Conservation (phyloP, 2,329 filamentous ascomycete genomes). For the Ophiocordyceps camponoti-floridani region DNA sequence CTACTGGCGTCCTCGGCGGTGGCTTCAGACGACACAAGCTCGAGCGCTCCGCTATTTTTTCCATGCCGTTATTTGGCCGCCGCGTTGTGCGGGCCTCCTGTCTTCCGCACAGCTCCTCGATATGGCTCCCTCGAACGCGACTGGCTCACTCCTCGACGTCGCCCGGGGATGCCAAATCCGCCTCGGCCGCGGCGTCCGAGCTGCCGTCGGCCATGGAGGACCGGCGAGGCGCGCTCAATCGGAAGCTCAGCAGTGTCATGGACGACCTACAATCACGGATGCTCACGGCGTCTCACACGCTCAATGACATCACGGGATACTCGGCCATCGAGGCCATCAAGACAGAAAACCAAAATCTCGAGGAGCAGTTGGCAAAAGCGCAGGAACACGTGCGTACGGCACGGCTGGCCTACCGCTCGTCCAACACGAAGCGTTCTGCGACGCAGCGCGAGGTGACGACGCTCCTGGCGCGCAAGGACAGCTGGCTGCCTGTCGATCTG, state of each 20-base stretch:
- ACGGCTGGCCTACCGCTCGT: conserved; percentile 63
- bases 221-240: conserved; percentile 14
- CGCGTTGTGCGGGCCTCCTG: conserved; percentile 9
- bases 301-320: conserved; percentile 93
- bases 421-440: conserved; percentile 64
- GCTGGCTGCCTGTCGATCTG: conserved; percentile 71
- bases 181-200: conserved; percentile 3
- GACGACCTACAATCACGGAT: conserved; percentile 76
- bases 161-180: conserved; percentile 1
- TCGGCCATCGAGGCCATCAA: conserved; percentile 79
- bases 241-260: conserved; percentile 41
- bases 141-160: conserved; percentile 1
- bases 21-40: conserved; percentile 1
- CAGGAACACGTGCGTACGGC: conserved; percentile 51
- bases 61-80: conserved; percentile 18
- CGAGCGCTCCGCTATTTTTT: conserved; percentile 1
- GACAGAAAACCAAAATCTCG: conserved; percentile 52
- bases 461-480: conserved; percentile 81
- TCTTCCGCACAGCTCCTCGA: background rate
- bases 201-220: conserved; percentile 16
- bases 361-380: conserved; percentile 36
- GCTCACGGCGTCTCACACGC: conserved; percentile 66
- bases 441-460: conserved; percentile 94
- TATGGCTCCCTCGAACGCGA: background rate
- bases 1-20: background rate